phyloP scores from a whole-genome alignment of 345 rosid species.

The Citrus unshiu region DNA sequence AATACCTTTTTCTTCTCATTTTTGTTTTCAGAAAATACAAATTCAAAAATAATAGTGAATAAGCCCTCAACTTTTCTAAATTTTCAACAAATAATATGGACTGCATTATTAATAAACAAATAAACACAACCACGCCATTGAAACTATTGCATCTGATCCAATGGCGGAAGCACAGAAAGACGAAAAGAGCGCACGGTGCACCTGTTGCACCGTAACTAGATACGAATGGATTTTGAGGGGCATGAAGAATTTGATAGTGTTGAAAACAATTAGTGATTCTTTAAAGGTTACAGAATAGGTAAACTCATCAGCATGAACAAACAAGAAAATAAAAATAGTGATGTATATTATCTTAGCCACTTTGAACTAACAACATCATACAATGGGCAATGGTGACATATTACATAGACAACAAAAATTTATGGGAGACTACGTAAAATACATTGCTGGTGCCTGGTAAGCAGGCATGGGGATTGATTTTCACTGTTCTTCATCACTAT shows the following conservation, averaged over 20 bases:
- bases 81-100: too few species aligned
- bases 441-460: not conserved
- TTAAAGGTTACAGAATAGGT: not conserved
- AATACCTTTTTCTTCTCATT: too few species aligned
- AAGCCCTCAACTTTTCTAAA: too few species aligned
- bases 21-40: too few species aligned
- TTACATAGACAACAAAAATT: not conserved
- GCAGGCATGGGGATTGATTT: not conserved
- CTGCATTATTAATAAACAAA: too few species aligned
- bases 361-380: not conserved
- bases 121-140: too few species aligned
- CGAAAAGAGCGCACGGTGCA: too few species aligned
- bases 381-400: not conserved
- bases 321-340: not conserved
- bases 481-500: conserved; percentile 71
- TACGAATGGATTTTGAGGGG: too few species aligned
- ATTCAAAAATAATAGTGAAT: too few species aligned
- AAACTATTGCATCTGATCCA: too few species aligned
- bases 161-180: too few species aligned
- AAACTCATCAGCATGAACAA: not conserved
- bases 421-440: not conserved
- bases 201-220: too few species aligned
- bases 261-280: not conserved
- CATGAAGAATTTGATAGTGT: not conserved
- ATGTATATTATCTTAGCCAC: not conserved